A percentile compares a stretch with the other conserved stretches of the same genome.
Evolutionary conservation across 148 eudicot genomes (phyloP).

Genomic region (Dysphania ambrosioides): DNA sequence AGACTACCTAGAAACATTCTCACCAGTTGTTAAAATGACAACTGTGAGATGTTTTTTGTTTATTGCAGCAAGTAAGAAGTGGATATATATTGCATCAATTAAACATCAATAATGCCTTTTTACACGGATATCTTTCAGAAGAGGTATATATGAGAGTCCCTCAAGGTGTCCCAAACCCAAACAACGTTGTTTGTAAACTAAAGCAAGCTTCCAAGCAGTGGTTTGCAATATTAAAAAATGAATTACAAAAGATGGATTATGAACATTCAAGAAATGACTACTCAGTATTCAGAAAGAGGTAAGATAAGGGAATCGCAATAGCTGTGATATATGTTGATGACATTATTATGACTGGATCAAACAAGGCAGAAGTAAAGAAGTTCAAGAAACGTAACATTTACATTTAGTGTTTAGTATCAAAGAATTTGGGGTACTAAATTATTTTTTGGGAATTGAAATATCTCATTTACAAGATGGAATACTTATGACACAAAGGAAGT

Average conservation of each 20-base stretch:
- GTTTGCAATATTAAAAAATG: too few relatives aligned
- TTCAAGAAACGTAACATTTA: too few relatives aligned
- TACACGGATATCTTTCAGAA: background rate
- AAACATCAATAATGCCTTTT: constrained; percentile 4
- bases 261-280: background rate
- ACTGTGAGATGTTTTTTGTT: too few relatives aligned
- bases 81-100: background rate
- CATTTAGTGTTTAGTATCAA: background rate
- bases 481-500: background rate
- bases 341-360: background rate
- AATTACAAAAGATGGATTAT: too few relatives aligned
- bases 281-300: background rate
- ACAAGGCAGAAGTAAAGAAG: background rate
- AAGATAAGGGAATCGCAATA: background rate
- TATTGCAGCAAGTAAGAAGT: background rate
- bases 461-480: background rate
- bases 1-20: too few relatives aligned
- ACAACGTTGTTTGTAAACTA: too few relatives aligned
- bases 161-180: too few relatives aligned
- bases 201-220: too few relatives aligned
- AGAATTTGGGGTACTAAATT: background rate
- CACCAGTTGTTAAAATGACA: too few relatives aligned
- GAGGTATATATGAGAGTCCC: too few relatives aligned
- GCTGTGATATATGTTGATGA: background rate
- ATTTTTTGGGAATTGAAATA: background rate